A percentile compares a stretch with the other conserved stretches of the same genome.
phyloP scores from a whole-genome alignment of 2,329 filamentous ascomycete genomes.

The Fusarium guadeloupense region DNA sequence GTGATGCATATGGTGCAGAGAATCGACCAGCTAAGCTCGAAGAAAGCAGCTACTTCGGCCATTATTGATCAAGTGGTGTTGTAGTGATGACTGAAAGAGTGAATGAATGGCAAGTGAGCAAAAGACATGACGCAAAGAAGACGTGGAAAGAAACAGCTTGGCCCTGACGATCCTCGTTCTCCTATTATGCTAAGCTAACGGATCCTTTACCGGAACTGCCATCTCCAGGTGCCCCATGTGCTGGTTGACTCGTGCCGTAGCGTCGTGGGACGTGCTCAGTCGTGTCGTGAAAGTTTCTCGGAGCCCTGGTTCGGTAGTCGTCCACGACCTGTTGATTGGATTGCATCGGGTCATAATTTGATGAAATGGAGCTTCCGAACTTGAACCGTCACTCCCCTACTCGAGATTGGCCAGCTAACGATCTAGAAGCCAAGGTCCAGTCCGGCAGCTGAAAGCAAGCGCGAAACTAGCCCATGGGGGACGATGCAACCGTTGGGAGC shows the following conservation, averaged over 20 bases:
- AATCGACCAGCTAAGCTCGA: conserved; percentile 54
- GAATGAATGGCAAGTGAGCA: not conserved
- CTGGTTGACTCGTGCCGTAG: not conserved
- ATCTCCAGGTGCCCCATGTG: not conserved
- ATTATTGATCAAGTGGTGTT: conserved; percentile 2
- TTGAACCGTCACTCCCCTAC: too few species aligned
- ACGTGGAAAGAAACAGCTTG: conserved; percentile 11
- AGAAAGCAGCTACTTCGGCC: conserved; percentile 44
- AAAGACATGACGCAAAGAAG: not conserved
- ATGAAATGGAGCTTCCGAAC: not conserved
- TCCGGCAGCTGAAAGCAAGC: not conserved
- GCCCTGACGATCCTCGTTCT: conserved; percentile 1
- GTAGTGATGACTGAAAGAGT: not conserved
- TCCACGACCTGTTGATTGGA: not conserved
- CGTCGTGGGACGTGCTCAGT: not conserved
- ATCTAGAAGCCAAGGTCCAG: too few species aligned
- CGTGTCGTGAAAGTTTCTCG: not conserved
- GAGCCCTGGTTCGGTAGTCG: not conserved
- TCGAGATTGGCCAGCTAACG: not conserved
- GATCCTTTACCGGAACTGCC: not conserved
- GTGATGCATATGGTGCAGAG: conserved; percentile 53
- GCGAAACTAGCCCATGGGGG: not conserved
- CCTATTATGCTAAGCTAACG: conserved; percentile 8
- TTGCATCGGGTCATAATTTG: not conserved
- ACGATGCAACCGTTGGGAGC: not conserved